A percentile compares a stretch with the other conserved stretches of the same genome.
Conservation (phyloP, 495 filamentous ascomycete genomes). For the Lasiosphaeria hispida region DNA sequence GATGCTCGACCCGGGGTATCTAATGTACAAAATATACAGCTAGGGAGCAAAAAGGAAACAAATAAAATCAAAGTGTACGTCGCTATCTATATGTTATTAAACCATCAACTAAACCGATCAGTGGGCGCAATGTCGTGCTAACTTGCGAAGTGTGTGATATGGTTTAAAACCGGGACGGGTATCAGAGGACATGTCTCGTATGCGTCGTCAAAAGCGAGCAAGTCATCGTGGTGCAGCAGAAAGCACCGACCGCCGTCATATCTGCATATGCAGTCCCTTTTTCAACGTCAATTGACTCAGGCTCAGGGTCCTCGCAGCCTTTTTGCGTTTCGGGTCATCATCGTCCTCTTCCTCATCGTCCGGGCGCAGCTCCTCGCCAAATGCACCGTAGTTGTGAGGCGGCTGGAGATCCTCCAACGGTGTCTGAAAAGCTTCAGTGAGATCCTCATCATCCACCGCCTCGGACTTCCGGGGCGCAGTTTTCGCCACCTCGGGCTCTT, state of each 20-base stretch:
- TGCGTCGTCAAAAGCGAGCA: neutral
- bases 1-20: constrained; percentile 13
- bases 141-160: neutral
- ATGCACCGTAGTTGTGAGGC: constrained; percentile 39
- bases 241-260: constrained; percentile 7
- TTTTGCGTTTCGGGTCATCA: constrained; percentile 39
- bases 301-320: constrained; percentile 47
- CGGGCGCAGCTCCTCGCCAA: constrained; percentile 42
- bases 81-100: neutral
- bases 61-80: neutral
- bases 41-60: neutral
- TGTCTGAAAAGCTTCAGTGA: constrained; percentile 43
- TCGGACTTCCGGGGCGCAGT: constrained; percentile 20
- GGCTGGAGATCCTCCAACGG: constrained; percentile 36
- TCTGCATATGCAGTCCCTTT: constrained; percentile 27
- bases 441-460: constrained; percentile 19
- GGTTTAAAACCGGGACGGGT: neutral
- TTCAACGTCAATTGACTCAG: constrained; percentile 49
- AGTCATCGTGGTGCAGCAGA: no score
- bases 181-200: neutral
- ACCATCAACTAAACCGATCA: neutral
- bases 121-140: neutral
- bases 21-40: constrained; percentile 17
- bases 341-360: constrained; percentile 28
- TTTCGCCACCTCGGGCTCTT: constrained; percentile 28